Evolutionary conservation across 2,329 filamentous ascomycete genomes (phyloP), one percentile per base, ranked within the genome.

Genomic region (Fusarium sp.): DNA sequence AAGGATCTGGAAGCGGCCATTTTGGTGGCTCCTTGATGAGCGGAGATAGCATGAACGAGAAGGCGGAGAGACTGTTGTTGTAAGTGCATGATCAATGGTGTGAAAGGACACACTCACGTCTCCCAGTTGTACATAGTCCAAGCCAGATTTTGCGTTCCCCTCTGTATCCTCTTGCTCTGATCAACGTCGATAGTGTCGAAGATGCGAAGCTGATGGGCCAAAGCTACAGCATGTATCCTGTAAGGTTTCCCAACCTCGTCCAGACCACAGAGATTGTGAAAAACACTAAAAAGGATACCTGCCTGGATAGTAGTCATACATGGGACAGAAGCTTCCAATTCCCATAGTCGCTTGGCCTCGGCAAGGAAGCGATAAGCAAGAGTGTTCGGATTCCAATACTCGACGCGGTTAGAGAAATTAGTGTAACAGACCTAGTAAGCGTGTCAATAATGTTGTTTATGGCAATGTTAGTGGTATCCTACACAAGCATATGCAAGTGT

Each of bases 261-360:
- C 1, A 81, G 60, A 2, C 81, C 81, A 27, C 78, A 80, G 4
- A 81, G 62, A 45, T 77, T 81, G 25, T 79, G 77, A 6, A 76
- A 71, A 1, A 81, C 61, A 18, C 77, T 77, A 11, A 84, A 76
- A 5, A 83, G 57, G 0, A 80, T 74, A 0, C 78, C 80, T 2
- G 82, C 79, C 52, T 84, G 81, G 2, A 82, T 74, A 1, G 80
- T 83, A 0, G 81, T 82, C 11, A 84, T 65, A 8, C 70, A 71
- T 0, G 75, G 64, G 7, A 72, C 58, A 11, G 62, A 65, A 39
- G 75, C 65, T 50, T 83, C 79, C 1, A 82, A 57, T 22, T 84
- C 81, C 80, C 82, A 82, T 6, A 84, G 64, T 4, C 82, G 78
- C 35, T 79, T 81, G 0, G 82, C 81, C 69, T 84, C 83, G 0